These are phyloP conservation scores for Solanum sejunctum DNA, from an alignment of 257 asterid genomes.

Conservation along the genomic window DNA sequence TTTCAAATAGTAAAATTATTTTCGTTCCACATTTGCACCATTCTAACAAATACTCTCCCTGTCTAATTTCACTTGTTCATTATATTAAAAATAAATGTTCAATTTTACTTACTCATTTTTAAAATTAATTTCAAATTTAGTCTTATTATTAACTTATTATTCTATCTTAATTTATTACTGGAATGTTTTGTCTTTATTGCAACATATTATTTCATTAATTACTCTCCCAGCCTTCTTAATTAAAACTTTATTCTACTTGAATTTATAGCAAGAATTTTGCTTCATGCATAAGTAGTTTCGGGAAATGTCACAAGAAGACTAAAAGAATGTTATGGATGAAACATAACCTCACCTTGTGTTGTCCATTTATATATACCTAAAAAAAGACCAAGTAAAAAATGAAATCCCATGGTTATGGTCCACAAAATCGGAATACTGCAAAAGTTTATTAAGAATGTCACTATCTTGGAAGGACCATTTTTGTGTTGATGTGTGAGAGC, in stretches of 20 bases:
- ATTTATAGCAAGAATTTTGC: not conserved
- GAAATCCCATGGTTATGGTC: not conserved
- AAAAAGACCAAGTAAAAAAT: not conserved
- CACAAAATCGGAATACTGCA: conserved; percentile 1
- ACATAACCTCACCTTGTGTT: not conserved
- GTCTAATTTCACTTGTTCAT: not conserved
- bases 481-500: not conserved
- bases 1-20: not conserved
- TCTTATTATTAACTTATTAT: not conserved
- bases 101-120: not conserved
- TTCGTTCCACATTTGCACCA: not conserved
- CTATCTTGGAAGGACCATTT: not conserved
- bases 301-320: not conserved
- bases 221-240: not conserved
- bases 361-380: not conserved
- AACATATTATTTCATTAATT: not conserved
- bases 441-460: not conserved
- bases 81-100: not conserved
- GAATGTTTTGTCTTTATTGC: not conserved
- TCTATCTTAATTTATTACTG: not conserved
- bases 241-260: not conserved
- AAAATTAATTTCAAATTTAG: not conserved
- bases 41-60: not conserved
- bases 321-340: not conserved
- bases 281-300: not conserved